Base-by-base conservation (phyloP, 352 stramenopile species). In the Saprolegnia parasitica region DNA sequence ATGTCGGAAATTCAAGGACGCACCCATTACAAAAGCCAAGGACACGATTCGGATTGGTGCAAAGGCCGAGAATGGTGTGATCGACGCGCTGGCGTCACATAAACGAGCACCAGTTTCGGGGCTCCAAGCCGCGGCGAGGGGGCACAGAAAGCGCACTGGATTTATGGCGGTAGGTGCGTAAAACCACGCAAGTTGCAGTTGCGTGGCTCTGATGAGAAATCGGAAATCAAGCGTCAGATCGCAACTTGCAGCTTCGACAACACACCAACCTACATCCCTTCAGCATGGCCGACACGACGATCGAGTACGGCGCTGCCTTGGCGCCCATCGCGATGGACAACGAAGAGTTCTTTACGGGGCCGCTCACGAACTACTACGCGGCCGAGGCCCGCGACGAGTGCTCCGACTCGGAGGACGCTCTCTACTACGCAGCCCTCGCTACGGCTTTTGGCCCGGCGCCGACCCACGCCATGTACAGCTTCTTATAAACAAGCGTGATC, bases 351-450 rank as follows among this genome's bases (percentile, higher is more conserved):
- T 52, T 56, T 50, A 18, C 54, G 15, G 55, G n/a, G 6, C 42
- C 16, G 37, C 39, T 70, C 18, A 20, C 15, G 29, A 70, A 63
- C 54, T 58, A 70, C 42, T 45, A 70, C 20, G n/a, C 20, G 11
- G 63, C 63, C n/a, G 63, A 70, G 32, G 9, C n/a, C 42, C 1
- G 49, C 13, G 63, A 70, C 29, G 45, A 62, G n/a, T 70, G 63
- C 63, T 70, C 63, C 5, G 63, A 70, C 21, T 60, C 63, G 15
- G 63, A 70, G 47, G 63, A 60, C 15, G 11, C 8, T 5, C 39
- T 24, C 26, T 68, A 68, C 50, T 10, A 5, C 6, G 62, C 62
- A 9, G 20, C 21, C 20, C 42, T 70, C 11, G 39, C 21, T 3
- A 26, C 63, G 16, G 39, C 55, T n/a, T 23, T 42, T 5, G 35